Evolutionary conservation across 2,329 filamentous ascomycete genomes (phyloP).

Genomic region (Phialophora chinensis): DNA sequence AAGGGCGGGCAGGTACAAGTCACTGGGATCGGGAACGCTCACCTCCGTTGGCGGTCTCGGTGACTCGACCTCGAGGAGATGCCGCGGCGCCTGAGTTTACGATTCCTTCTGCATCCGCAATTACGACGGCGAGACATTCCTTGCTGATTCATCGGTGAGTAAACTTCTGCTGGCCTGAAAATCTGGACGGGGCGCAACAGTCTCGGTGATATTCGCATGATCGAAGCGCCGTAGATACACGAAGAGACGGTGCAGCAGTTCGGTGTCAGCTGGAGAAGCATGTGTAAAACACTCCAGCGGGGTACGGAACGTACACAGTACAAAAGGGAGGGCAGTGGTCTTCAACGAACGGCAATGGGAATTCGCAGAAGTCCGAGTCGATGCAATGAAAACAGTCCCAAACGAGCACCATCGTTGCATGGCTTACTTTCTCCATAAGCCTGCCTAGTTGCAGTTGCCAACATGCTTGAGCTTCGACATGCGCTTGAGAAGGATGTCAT

Average conservation of each 20-base stretch:
- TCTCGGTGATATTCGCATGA: not conserved
- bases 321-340: not conserved
- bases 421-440: too few relatives aligned
- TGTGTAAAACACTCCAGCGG: not conserved
- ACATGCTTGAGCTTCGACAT: not conserved
- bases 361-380: not conserved
- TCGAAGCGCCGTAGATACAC: not conserved
- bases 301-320: not conserved
- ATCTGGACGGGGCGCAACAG: not conserved
- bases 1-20: not conserved
- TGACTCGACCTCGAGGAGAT: not conserved
- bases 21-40: not conserved
- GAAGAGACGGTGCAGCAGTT: not conserved
- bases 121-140: not conserved
- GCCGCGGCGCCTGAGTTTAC: not conserved
- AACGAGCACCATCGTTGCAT: not conserved
- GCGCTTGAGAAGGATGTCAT: not conserved
- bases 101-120: not conserved
- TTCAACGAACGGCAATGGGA: not conserved
- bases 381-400: not conserved
- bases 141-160: slow-evolving; percentile 13
- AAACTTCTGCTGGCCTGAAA: not conserved
- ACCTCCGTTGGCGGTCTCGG: not conserved
- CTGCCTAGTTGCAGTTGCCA: too few relatives aligned
- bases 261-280: not conserved